Evolutionary conservation across 2,329 filamentous ascomycete species (phyloP).

Genomic region (Cytospora mali): DNA sequence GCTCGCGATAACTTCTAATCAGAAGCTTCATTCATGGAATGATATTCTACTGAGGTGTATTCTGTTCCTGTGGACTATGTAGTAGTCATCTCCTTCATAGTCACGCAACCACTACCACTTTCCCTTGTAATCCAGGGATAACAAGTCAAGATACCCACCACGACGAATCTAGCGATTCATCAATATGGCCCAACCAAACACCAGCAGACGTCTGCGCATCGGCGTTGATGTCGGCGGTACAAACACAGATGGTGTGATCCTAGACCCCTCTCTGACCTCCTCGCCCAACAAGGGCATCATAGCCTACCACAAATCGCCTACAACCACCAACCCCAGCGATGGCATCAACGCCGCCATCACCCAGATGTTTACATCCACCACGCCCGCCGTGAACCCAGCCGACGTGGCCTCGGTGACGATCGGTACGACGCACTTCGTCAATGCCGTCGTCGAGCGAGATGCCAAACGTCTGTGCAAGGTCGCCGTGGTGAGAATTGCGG

Average conservation of each 20-base stretch:
- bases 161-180: neutral
- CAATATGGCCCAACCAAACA: neutral
- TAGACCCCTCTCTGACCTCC: slow-evolving; percentile 45
- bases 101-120: neutral
- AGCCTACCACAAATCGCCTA: slow-evolving; percentile 53
- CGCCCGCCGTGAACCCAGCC: slow-evolving; percentile 35
- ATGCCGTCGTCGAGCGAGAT: slow-evolving; percentile 59
- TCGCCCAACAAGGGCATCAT: slow-evolving; percentile 46
- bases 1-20: neutral
- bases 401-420: slow-evolving; percentile 54
- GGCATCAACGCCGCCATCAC: slow-evolving; percentile 50
- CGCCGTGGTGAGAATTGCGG: slow-evolving; percentile 57
- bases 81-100: neutral
- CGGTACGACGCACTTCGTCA: slow-evolving; percentile 61
- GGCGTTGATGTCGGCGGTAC: slow-evolving; percentile 54
- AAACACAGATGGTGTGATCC: slow-evolving; percentile 56
- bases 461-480: slow-evolving; percentile 50
- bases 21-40: neutral
- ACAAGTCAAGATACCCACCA: neutral
- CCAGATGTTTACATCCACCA: slow-evolving; percentile 44
- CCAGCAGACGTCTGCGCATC: slow-evolving; percentile 40
- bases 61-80: neutral
- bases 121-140: neutral
- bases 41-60: neutral
- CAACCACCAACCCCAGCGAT: slow-evolving; percentile 50